Percentiles rank a stretch among this genome's conserved stretches.
Evolutionary conservation across 2,329 filamentous ascomycete genomes (phyloP).

Genomic region (Microcyclospora pomicola): DNA sequence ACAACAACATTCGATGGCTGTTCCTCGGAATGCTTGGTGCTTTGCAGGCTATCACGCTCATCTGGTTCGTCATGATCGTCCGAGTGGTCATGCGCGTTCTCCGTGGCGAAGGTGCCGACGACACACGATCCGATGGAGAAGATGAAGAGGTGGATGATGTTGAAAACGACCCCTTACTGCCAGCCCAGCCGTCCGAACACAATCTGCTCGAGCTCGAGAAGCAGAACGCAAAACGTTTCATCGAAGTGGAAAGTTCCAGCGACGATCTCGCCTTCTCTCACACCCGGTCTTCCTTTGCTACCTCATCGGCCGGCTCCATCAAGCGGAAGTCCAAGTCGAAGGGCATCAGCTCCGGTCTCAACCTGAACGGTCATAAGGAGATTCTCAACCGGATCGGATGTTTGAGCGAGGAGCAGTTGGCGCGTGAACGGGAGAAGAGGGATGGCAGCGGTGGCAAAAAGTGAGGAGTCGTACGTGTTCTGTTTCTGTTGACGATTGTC

Average conservation of each 20-base stretch:
- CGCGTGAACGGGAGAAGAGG: constrained; percentile 19
- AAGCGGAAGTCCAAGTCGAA: constrained; percentile 36
- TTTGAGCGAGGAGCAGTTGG: constrained; percentile 23
- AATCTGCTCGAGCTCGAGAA: constrained; percentile 10
- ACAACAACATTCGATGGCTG: constrained; percentile 54
- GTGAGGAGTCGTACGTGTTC: no score
- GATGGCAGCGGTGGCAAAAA: constrained; percentile 8
- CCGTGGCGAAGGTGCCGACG: constrained; percentile 63
- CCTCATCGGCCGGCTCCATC: constrained; percentile 4
- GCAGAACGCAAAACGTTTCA: constrained; percentile 12
- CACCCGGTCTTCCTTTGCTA: no score
- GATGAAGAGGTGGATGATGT: constrained; percentile 45
- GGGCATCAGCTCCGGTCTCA: constrained; percentile 35
- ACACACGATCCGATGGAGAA: constrained; percentile 78
- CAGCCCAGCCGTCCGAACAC: constrained; percentile 11
- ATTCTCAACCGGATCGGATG: constrained; percentile 70
- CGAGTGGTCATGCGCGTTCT: constrained; percentile 71
- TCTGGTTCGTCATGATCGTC: constrained; percentile 85
- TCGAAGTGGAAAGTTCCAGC: constrained; percentile 61
- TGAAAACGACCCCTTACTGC: constrained; percentile 10
- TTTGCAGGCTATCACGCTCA: constrained; percentile 64
- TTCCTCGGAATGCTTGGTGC: constrained; percentile 67
- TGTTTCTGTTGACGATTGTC: no score
- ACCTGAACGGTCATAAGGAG: constrained; percentile 64
- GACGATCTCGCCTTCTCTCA: constrained; percentile 40